These are phyloP conservation scores for Geosmithia putterillii DNA, from an alignment of 2,329 filamentous ascomycete species.

Conservation along the genomic window DNA sequence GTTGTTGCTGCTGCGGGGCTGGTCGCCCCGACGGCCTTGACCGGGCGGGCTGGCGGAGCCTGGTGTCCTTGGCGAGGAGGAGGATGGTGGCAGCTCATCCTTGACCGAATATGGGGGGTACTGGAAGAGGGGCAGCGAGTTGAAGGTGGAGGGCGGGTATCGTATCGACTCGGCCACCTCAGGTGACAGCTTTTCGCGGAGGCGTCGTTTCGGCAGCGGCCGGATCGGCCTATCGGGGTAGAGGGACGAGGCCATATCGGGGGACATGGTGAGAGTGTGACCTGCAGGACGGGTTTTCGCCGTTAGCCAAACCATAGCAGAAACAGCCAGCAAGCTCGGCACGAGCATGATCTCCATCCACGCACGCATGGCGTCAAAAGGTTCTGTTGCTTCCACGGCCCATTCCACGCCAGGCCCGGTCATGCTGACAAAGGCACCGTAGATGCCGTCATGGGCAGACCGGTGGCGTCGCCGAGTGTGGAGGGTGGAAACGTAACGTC, in stretches of 20 bases:
- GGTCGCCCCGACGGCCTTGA: conserved; percentile 10
- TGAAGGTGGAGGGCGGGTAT: conserved; percentile 66
- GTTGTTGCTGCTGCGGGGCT: conserved; percentile 6
- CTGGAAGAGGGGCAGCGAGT: conserved; percentile 61
- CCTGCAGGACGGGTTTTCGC: conserved; percentile 17
- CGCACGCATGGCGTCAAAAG: not conserved
- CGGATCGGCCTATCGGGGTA: conserved; percentile 88
- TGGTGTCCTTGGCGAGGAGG: conserved; percentile 6
- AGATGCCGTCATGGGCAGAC: too few relatives aligned
- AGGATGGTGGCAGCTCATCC: conserved; percentile 26
- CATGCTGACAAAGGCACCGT: too few relatives aligned
- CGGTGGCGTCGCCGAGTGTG: too few relatives aligned
- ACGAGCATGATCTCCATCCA: conserved; percentile 2
- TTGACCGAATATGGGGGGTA: conserved; percentile 41
- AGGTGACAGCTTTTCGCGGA: conserved; percentile 77
- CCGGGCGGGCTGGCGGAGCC: conserved; percentile 9
- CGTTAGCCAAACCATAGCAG: conserved; percentile 15
- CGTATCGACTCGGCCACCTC: conserved; percentile 73
- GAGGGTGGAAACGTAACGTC: too few relatives aligned
- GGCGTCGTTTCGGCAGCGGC: conserved; percentile 76
- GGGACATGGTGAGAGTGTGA: conserved; percentile 43
- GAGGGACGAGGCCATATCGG: conserved; percentile 67
- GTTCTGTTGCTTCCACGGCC: too few relatives aligned
- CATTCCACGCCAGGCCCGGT: too few relatives aligned
- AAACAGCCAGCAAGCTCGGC: conserved; percentile 1